Conservation (phyloP, 31 red algal species). For the Bonnemaisonia californica region DNA sequence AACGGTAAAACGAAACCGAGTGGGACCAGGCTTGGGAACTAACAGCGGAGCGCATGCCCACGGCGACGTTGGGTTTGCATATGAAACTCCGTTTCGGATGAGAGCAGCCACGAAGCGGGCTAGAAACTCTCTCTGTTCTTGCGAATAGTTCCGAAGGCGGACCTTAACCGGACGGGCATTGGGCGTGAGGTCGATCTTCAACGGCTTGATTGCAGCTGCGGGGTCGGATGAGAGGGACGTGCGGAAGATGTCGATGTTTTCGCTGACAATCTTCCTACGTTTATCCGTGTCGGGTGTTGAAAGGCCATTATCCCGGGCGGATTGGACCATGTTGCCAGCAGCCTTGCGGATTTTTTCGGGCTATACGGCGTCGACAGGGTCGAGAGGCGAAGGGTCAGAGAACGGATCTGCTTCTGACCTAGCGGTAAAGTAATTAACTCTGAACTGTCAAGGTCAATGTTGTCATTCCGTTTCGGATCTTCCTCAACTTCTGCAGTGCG, state of each 20-base stretch:
- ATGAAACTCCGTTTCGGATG: constrained; percentile 8
- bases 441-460: background rate
- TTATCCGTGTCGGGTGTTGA: background rate
- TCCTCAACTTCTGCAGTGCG: background rate
- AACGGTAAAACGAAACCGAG: constrained; percentile 20
- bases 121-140: constrained; percentile 8
- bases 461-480: constrained; percentile 2
- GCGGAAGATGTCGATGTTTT: constrained; percentile 20
- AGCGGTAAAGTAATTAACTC: background rate
- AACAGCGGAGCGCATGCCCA: background rate
- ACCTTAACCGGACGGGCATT: background rate
- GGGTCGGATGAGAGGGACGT: constrained; percentile 2
- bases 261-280: background rate
- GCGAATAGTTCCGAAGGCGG: background rate
- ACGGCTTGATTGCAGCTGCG: background rate
- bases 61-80: constrained; percentile 3
- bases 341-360: background rate
- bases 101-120: background rate
- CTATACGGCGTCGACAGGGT: background rate
- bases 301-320: background rate
- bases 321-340: background rate
- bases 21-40: constrained; percentile 16
- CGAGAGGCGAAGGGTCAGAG: background rate
- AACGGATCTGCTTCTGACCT: constrained; percentile 10
- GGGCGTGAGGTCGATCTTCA: constrained; percentile 2